Conservation (phyloP, 1,284 basidiomycete species). For the Entoloma clypeatum region DNA sequence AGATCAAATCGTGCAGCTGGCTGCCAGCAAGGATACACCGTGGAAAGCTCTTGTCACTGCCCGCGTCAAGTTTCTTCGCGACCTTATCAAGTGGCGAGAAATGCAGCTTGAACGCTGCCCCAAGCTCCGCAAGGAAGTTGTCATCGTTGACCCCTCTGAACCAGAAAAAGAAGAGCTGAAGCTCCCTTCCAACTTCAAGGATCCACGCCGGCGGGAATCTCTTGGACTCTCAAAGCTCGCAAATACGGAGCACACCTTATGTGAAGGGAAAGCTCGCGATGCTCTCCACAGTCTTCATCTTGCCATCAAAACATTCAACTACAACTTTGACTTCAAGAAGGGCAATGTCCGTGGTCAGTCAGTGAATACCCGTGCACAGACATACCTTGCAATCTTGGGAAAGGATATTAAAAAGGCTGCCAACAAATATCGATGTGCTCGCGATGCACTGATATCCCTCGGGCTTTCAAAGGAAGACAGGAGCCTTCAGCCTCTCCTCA, state of each 20-base stretch:
- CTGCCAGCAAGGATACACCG: background rate
- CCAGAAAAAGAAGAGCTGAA: slow-evolving; percentile 8
- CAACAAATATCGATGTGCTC: slow-evolving; percentile 9
- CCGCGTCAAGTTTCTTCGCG: slow-evolving; percentile 3
- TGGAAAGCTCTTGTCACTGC: background rate
- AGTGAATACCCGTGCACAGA: slow-evolving; percentile 14
- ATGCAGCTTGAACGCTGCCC: slow-evolving; percentile 8
- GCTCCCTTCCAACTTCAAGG: slow-evolving; percentile 13
- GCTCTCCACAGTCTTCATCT: slow-evolving; percentile 12
- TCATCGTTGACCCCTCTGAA: background rate
- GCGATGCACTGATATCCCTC: slow-evolving; percentile 8
- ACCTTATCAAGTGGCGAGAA: slow-evolving; percentile 9
- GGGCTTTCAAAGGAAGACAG: slow-evolving; percentile 11
- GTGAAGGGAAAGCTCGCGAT: slow-evolving; percentile 17
- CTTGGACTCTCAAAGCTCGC: slow-evolving; percentile 8
- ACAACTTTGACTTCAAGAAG: slow-evolving; percentile 17
- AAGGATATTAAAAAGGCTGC: slow-evolving; percentile 9
- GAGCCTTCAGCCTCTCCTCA: slow-evolving; percentile 8
- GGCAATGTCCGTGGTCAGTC: slow-evolving; percentile 14
- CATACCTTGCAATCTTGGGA: slow-evolving; percentile 12
- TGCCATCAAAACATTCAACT: slow-evolving; percentile 18
- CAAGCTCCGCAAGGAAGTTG: slow-evolving; percentile 1
- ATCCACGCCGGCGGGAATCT: background rate
- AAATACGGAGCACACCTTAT: slow-evolving; percentile 11
- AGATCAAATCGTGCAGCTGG: background rate